These are phyloP conservation scores for Hyaloscypha hepaticicola DNA, from an alignment of 495 filamentous ascomycete genomes.

Conservation along the genomic window DNA sequence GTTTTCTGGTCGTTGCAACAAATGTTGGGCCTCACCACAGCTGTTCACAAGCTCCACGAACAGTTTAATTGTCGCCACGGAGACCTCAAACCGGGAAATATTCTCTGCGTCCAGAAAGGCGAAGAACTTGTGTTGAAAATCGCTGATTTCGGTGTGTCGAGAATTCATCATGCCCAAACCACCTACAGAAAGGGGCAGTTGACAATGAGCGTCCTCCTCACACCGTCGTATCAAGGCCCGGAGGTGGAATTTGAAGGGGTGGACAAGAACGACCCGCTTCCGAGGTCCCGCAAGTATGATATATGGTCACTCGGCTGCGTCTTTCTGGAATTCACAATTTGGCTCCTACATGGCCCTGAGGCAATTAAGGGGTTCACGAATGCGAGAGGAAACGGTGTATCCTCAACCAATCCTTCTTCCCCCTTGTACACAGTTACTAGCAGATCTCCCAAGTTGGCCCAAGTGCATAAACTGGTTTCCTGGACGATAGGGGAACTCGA, in stretches of 20 bases:
- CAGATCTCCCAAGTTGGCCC: constrained; percentile 3
- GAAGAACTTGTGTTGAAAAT: constrained; percentile 6
- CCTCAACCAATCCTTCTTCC: constrained; percentile 5
- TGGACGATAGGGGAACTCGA: constrained; percentile 1
- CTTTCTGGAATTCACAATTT: constrained; percentile 13
- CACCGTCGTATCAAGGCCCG: constrained; percentile 9
- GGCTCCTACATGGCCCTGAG: constrained; percentile 11
- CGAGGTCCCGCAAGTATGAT: constrained; percentile 17
- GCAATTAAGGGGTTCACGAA: constrained; percentile 23
- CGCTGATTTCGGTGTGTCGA: constrained; percentile 11
- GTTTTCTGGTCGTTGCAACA: constrained; percentile 8
- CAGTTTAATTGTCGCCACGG: constrained; percentile 20
- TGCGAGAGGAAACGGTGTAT: constrained; percentile 25
- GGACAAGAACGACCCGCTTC: constrained; percentile 12
- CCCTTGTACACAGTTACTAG: constrained; percentile 2
- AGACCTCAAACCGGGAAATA: constrained; percentile 31
- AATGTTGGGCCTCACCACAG: constrained; percentile 8
- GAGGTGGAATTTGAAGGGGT: constrained; percentile 19
- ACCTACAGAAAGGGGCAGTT: background rate
- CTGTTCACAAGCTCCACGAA: constrained; percentile 11
- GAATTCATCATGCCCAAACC: constrained; percentile 6
- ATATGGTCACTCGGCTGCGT: constrained; percentile 18
- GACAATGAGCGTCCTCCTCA: constrained; percentile 4
- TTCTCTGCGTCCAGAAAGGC: constrained; percentile 20
- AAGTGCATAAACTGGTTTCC: constrained; percentile 5